Conservation (phyloP, 2,329 filamentous ascomycete species). For the Fusarium metavorans region DNA sequence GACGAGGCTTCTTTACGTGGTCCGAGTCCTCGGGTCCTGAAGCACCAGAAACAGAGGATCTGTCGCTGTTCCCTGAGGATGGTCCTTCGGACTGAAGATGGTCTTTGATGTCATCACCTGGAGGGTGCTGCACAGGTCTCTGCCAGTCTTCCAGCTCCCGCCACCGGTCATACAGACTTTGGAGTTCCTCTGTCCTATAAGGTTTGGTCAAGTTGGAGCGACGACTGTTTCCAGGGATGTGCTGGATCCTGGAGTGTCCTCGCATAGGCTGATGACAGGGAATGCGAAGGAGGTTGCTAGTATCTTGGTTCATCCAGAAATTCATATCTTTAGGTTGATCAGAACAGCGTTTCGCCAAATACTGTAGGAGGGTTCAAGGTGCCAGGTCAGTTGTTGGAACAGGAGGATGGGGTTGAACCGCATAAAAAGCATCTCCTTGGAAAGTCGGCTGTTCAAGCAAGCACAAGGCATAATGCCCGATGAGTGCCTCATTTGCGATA, state of each 20-base stretch:
- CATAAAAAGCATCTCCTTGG: neutral
- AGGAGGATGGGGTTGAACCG: neutral
- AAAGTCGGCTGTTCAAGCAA: neutral
- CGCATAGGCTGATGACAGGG: neutral
- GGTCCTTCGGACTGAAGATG: neutral
- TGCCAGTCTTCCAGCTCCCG: slow-evolving; percentile 12
- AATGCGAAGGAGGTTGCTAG: neutral
- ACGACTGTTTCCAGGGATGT: neutral
- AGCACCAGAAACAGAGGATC: slow-evolving; percentile 1
- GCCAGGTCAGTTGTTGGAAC: neutral
- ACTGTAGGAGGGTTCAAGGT: neutral
- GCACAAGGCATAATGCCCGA: neutral
- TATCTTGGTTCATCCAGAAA: neutral
- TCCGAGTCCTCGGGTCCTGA: slow-evolving; percentile 5
- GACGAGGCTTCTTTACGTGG: slow-evolving; percentile 1
- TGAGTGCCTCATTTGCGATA: neutral
- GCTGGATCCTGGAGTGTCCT: neutral
- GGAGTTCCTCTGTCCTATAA: slow-evolving; percentile 14
- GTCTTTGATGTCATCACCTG: neutral
- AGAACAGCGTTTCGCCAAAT: neutral
- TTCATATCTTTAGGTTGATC: neutral
- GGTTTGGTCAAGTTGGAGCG: neutral
- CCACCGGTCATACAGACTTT: slow-evolving; percentile 26
- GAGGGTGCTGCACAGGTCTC: neutral
- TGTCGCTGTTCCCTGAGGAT: slow-evolving; percentile 1